Evolutionary conservation across 2,329 filamentous ascomycete genomes (phyloP), one percentile per base, ranked within the genome.

Genomic region (Trichoderma sp.): DNA sequence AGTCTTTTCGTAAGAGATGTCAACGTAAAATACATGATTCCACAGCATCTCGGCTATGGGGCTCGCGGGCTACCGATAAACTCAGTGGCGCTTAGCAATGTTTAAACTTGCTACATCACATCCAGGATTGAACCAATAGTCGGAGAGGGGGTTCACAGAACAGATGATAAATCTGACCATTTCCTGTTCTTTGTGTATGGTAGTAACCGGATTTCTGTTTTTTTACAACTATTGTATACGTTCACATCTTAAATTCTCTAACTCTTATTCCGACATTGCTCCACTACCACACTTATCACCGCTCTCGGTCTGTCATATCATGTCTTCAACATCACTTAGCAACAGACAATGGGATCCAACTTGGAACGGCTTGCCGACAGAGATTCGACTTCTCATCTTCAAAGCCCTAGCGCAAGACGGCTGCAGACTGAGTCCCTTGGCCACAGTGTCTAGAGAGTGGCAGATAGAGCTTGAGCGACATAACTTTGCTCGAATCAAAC

Each of bases 401-500:
- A 30, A 76, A 68, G 59, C 43, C 61, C 64, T 79, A 23, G 36
- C 74, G 9, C 67, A 73, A 58, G 75, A 78, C 59, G 75, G 70
- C 13, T 75, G 75, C 71, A 73, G 23, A n/a, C 58, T 78, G 70
- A 72, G 53, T 72, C 32, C 28, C 73, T 74, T 78, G 23, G 78
- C 75, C 68, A 76, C 76, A 32, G 79, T 80, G 20, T 81, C 76
- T 61, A 74, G 77, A 74, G 77, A 78, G 55, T 80, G 77, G 80
- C 77, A 80, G 70, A 69, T 64, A 15, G 69, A 71, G 17, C 62
- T 81, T 65, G 77, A 81, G 76, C 74, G 58, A 61, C 66, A 77
- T 59, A 78, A 73, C 72, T 81, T 81, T 70, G 67, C 75, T 61
- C 75, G 74, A 47, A 79, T 80, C 74, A 78, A 73, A 71, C 71